phyloP scores from a whole-genome alignment of 768 basidiomycete genomes.

The Pleurotus cornucopiae region DNA sequence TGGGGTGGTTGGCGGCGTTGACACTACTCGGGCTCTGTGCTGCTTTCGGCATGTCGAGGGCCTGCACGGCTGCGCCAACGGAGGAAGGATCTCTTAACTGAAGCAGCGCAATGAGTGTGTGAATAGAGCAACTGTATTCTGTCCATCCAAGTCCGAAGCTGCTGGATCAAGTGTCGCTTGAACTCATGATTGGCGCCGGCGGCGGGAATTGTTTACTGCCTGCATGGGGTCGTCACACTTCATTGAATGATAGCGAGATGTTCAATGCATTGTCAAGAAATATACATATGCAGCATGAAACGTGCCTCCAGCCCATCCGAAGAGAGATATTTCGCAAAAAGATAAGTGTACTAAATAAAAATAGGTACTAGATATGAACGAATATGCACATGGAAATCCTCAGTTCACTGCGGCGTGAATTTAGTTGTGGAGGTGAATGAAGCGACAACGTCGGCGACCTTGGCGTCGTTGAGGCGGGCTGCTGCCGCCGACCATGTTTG shows the following conservation, averaged over 20 bases:
- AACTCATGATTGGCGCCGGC: slow-evolving; percentile 2
- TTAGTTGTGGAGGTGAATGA: slow-evolving; percentile 27
- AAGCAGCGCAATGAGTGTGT: slow-evolving; percentile 3
- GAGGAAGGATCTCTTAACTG: background rate
- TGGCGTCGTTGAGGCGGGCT: slow-evolving; percentile 20
- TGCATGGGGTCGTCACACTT: no score
- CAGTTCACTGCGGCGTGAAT: slow-evolving; percentile 16
- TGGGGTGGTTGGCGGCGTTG: slow-evolving; percentile 28
- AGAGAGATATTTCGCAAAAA: background rate
- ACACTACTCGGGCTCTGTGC: slow-evolving; percentile 20
- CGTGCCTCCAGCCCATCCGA: background rate
- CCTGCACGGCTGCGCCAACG: background rate
- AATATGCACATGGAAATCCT: slow-evolving; percentile 10
- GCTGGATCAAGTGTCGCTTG: background rate
- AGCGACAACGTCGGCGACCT: slow-evolving; percentile 40
- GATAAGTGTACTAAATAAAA: slow-evolving; percentile 1
- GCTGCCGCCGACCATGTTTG: slow-evolving; percentile 45
- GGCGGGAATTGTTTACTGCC: no score
- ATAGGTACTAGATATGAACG: background rate
- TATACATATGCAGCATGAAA: slow-evolving; percentile 5
- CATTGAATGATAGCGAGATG: no score
- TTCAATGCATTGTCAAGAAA: background rate
- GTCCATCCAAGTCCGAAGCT: background rate
- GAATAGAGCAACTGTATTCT: background rate
- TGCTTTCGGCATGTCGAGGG: slow-evolving; percentile 35